Conservation (phyloP, 345 rosid genomes). For the Pugionium dolabratum region DNA sequence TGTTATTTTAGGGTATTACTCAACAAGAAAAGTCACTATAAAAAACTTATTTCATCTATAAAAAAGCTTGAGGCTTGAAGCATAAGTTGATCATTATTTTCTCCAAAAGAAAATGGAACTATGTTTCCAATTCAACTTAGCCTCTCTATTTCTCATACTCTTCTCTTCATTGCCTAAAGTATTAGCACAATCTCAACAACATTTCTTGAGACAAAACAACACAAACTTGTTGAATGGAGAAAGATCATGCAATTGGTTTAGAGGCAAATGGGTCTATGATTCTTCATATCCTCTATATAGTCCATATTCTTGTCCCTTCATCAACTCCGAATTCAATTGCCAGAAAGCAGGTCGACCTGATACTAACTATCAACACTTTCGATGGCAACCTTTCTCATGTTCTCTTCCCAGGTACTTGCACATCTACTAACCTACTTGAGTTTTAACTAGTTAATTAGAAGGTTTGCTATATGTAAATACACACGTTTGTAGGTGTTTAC, state of each 20-base stretch:
- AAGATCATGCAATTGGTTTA: conserved; percentile 50
- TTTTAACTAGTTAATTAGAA: conserved; percentile 10
- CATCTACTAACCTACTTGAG: conserved; percentile 1
- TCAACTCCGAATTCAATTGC: conserved; percentile 74
- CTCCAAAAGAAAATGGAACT: conserved; percentile 29
- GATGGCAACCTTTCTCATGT: conserved; percentile 80
- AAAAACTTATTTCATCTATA: conserved; percentile 12
- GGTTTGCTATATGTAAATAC: not conserved
- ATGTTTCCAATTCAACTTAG: conserved; percentile 30
- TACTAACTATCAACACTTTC: conserved; percentile 55
- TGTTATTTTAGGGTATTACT: no score
- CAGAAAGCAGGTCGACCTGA: conserved; percentile 76
- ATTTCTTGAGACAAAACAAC: conserved; percentile 33
- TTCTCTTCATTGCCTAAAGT: conserved; percentile 23
- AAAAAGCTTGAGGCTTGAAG: conserved; percentile 29
- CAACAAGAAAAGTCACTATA: not conserved
- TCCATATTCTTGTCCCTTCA: conserved; percentile 64
- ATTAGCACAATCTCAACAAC: conserved; percentile 36
- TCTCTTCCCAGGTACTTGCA: conserved; percentile 60
- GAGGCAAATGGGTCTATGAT: conserved; percentile 80
- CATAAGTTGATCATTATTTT: conserved; percentile 35
- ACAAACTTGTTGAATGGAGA: conserved; percentile 27
- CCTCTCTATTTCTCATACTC: conserved; percentile 38
- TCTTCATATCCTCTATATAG: conserved; percentile 65
- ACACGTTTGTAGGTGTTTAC: not conserved